Evolutionary conservation across 2,329 filamentous ascomycete genomes (phyloP).

Genomic region (Exophiala sp.): DNA sequence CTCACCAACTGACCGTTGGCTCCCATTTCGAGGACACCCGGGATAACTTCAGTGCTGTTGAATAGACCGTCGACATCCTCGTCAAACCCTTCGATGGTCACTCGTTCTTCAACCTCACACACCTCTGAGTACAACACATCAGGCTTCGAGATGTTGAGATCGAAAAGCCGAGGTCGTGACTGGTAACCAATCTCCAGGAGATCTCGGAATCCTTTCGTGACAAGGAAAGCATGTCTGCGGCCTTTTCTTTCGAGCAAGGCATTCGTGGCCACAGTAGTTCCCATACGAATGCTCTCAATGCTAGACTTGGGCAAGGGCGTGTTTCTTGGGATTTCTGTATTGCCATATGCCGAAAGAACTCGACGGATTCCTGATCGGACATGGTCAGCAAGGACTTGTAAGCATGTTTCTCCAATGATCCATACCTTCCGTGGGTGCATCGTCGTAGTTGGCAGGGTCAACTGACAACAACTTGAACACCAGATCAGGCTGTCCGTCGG

Average conservation of each 20-base stretch:
- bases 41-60: slow-evolving; percentile 1
- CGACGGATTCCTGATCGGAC: too few species aligned
- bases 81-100: slow-evolving; percentile 33
- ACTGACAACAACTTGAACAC: slow-evolving; percentile 39
- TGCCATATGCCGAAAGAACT: slow-evolving; percentile 54
- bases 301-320: not conserved
- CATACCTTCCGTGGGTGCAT: slow-evolving; percentile 69
- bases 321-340: slow-evolving; percentile 33
- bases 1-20: slow-evolving; percentile 36
- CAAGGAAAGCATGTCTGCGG: slow-evolving; percentile 77
- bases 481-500: slow-evolving; percentile 35
- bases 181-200: slow-evolving; percentile 87
- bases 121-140: slow-evolving; percentile 52
- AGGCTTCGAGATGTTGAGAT: slow-evolving; percentile 79
- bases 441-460: slow-evolving; percentile 38
- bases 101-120: slow-evolving; percentile 27
- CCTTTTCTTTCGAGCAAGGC: slow-evolving; percentile 83
- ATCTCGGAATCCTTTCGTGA: slow-evolving; percentile 81
- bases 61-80: not conserved
- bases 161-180: slow-evolving; percentile 82
- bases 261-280: slow-evolving; percentile 85
- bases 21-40: slow-evolving; percentile 39
- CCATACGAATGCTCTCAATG: slow-evolving; percentile 51
- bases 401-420: too few species aligned
- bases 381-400: too few species aligned